Evolutionary conservation across 257 asterid genomes (phyloP), one percentile per base, ranked within the genome.

Genomic region (Nicotiana attenuata): DNA sequence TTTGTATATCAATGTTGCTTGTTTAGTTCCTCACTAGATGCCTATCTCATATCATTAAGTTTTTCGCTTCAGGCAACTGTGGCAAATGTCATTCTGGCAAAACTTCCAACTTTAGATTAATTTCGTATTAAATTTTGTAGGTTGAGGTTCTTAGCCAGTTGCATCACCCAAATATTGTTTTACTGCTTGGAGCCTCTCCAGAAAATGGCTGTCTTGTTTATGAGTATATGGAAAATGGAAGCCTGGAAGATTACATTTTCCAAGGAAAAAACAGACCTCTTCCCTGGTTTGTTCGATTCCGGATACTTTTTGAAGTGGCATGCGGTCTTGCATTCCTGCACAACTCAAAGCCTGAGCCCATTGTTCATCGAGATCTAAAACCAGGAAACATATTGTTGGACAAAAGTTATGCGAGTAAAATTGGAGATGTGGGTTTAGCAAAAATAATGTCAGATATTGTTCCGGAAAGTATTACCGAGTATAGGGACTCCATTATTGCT

Each of bases 341-440:
- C 91, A 86, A 91, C 89, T 81, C 97, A 19, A 93, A 89, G 81
- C 94, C 95, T 1, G 97, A 92, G 82, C 93, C 98, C 38, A 87
- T 93, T 84, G 89, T 95, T 82, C 99, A 95, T 73, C 90, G 98
- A 6, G 99, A 95, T 87, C 86, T 95, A 80, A 95, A 95, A 81
- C 99, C 98, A 3, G 99, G 97, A 82, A 95, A 95, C 85, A 92
- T 95, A 80, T 78, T 95, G 80, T 81, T 95, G 65, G 97, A 90
- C 86, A 90, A 87, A 84, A 82, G 92, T 63, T 91, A 83, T 5
- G 89, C 75, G 59, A 88, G 97, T 86, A 93, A 95, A 87, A 95
- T 95, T 13, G 97, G 97, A 35, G 99, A 95, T 20, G 98, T 91
- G 71, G 99, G 99, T 76, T 83, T 95, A 78, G 99, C 99, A 19